Base-by-base conservation (phyloP, 2,329 filamentous ascomycete genomes). In the Penicillium sp. region DNA sequence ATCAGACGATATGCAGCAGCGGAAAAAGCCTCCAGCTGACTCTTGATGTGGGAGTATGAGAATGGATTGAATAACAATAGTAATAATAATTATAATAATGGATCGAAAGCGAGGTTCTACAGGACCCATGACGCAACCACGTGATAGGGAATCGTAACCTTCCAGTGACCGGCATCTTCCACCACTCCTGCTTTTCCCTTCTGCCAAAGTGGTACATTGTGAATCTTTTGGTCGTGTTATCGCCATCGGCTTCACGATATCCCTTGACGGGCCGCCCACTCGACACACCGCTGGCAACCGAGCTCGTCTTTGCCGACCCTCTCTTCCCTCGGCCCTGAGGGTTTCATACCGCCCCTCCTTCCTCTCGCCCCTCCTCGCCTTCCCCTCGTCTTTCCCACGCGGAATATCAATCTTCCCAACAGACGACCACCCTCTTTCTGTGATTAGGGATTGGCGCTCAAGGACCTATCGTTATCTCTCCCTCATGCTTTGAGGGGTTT, bases 81-180 rank as follows among this genome's bases (percentile, higher is more conserved):
- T 22, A 22, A 22, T 22, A 22, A 22, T 22, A 22, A 22, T 22
- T 42, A 22, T 51, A 11, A 26, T 13, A 14, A 37, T 37, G 13
- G 35, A 13, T 37, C 13, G 35, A 37, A 56, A 57, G 28, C 43
- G 61, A 52, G 37, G 43, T 68, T 62, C 66, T 68, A 65, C 65
- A 68, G 53, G 51, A 62, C 67, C 68, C 68, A 73, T 75, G 71
- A 74, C 70, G 71, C 71, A 72, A 67, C 68, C 73, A 75, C 73
- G 73, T 76, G 73, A 76, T 67, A 65, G 60, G 60, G 55, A 55
- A 62, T 60, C 64, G 65, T 71, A 67, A 73, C 71, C 63, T 64
- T 68, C 54, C 58, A 65, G 57, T 60, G 62, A 62, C 60, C 55
- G 54, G 57, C 62, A 52, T 58, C 63, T 64, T 67, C 61, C 62